A percentile compares a stretch with the other conserved stretches of the same genome.
These are phyloP conservation scores for Pugionium dolabratum DNA, from an alignment of 345 rosid genomes.

Conservation along the genomic window DNA sequence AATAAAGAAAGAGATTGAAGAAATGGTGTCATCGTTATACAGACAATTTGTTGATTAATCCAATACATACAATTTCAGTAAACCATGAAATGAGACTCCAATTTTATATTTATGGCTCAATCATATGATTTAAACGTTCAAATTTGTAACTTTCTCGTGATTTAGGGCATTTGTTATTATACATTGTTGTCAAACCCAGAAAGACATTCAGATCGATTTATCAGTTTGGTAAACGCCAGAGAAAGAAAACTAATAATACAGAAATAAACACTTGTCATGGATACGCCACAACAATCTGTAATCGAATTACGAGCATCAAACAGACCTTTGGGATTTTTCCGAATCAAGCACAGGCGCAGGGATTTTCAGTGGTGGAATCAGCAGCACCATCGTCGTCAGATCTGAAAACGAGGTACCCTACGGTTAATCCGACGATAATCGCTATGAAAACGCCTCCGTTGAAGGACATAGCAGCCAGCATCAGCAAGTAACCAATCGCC, in stretches of 20 bases:
- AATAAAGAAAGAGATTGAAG: conserved; percentile 49
- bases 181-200: not conserved
- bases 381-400: conserved; percentile 40
- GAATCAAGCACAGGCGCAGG: conserved; percentile 66
- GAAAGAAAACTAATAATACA: conserved; percentile 15
- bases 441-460: conserved; percentile 88
- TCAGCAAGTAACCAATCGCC: conserved; percentile 70
- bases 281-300: conserved; percentile 13
- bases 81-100: no score
- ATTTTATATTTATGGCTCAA: not conserved
- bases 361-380: conserved; percentile 39
- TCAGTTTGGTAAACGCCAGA: not conserved
- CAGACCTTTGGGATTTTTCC: conserved; percentile 2
- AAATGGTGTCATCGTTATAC: conserved; percentile 45
- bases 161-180: no score
- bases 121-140: conserved; percentile 22
- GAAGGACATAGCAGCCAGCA: conserved; percentile 86
- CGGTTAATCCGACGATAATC: conserved; percentile 59
- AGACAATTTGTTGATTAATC: no score
- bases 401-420: conserved; percentile 63
- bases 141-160: not conserved
- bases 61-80: no score
- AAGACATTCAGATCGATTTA: not conserved
- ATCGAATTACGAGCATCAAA: conserved; percentile 19
- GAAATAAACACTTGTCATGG: not conserved